phyloP scores from a whole-genome alignment of 2,329 filamentous ascomycete genomes.

The Chrysoporthe cubensis region DNA sequence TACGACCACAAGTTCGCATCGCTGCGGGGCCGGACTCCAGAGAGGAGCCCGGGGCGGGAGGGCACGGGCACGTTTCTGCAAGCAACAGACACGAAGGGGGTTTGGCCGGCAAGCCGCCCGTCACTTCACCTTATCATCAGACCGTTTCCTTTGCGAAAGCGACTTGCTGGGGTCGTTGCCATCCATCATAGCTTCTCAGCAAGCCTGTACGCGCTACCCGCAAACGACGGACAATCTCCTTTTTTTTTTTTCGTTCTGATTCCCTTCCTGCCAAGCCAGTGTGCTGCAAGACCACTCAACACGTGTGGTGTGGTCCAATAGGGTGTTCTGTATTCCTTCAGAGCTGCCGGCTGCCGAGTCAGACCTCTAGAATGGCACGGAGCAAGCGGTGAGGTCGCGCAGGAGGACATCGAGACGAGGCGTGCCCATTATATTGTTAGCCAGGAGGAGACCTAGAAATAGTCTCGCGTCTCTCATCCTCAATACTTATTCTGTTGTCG shows the following conservation, averaged over 20 bases:
- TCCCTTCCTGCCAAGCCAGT: neutral
- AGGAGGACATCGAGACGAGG: neutral
- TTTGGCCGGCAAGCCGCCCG: neutral
- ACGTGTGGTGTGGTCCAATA: neutral
- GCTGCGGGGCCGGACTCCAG: constrained; percentile 3
- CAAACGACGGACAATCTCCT: no score
- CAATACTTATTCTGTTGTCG: neutral
- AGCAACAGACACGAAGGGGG: neutral
- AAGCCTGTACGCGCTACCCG: no score
- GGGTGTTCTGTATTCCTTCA: neutral
- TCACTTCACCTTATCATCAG: constrained; percentile 1
- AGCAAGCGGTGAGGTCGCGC: neutral
- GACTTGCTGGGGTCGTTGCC: neutral
- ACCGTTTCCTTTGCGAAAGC: neutral
- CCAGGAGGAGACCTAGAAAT: neutral
- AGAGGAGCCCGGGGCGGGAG: constrained; percentile 18
- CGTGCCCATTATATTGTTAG: neutral
- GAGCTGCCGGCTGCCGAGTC: neutral
- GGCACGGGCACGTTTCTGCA: constrained; percentile 19
- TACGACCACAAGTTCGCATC: neutral
- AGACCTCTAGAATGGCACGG: neutral
- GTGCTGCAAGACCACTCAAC: neutral
- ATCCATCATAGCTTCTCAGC: neutral
- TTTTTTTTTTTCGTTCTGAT: neutral
- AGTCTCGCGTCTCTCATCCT: neutral